Base-by-base conservation (phyloP, 2,329 filamentous ascomycete species). In the Alternaria consortialis region DNA sequence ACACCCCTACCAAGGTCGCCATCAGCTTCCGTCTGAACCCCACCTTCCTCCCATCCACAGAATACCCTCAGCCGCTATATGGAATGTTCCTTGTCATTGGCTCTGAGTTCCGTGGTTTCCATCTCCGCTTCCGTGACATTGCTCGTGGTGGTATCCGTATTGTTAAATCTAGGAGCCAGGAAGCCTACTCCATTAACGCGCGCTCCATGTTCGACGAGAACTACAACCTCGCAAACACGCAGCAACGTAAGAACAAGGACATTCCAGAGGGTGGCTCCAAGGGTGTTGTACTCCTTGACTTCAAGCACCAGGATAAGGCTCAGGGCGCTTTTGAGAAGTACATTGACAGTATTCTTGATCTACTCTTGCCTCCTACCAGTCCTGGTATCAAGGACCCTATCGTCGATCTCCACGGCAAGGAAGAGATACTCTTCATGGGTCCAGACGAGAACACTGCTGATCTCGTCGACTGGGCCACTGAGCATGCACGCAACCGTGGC, bases 191-290 rank as follows among this genome's bases (percentile, higher is more conserved):
- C 63, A 98, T 98, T 84, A 99, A 99, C 77, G 94, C 94, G 37
- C 91, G 95, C 61, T 97, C 93, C 59, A 86, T 99, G 65, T 99
- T 99, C 73, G 95, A 99, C 72, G 95, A 99, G 83, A 99, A 99
- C 82, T 99, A 99, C 82, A 96, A 95, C 66, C 87, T 99, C 63
- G 94, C 95, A 67, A 98, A 96, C 81, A 99, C 95, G 0, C 95
- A 99, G 81, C 95, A 99, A 83, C 92, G 95, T 76, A 99, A 99
- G 87, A 99, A 99, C 86, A 99, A 99, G 85, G 95, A 99, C 74
- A 99, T 99, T 53, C 95, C 95, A 3, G 95, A 99, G 83, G 95
- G 95, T 66, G 95, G 95, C 56, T 97, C 94, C 73, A 99, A 99
- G 84, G 95, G 95, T 82, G 95, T 99, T 59, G 94, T 99, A 62